A percentile compares a stretch with the other conserved stretches of the same genome.
Evolutionary conservation across 495 filamentous ascomycete genomes (phyloP).

Genomic region (Talaromyces wortmannii): DNA sequence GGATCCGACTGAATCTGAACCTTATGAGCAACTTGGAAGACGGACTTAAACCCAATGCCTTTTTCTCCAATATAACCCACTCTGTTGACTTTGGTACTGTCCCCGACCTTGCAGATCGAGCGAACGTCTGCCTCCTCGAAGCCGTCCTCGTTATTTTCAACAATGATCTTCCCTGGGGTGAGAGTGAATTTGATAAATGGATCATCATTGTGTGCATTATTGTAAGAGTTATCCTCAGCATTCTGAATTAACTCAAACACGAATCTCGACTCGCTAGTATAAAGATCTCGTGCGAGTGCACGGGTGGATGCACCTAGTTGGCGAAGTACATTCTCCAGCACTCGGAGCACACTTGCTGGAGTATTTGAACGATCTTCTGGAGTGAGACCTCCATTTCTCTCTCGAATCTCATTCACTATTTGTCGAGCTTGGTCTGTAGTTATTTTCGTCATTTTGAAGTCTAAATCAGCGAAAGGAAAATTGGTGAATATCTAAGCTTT

Average conservation of each 20-base stretch:
- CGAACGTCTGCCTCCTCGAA: conserved; percentile 24
- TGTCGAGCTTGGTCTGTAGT: not conserved
- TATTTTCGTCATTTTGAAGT: not conserved
- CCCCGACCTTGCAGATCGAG: conserved; percentile 25
- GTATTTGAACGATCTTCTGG: not conserved
- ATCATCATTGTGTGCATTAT: not conserved
- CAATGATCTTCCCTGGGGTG: conserved; percentile 16
- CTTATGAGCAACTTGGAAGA: conserved; percentile 32
- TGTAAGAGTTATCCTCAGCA: conserved; percentile 31
- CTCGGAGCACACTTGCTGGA: not conserved
- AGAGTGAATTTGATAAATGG: conserved; percentile 28
- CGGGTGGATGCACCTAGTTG: not conserved
- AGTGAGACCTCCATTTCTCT: not conserved
- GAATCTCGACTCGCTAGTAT: conserved; percentile 9
- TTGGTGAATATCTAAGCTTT: not conserved
- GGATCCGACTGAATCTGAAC: conserved; percentile 33
- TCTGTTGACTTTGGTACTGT: conserved; percentile 26
- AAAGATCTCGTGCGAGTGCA: not conserved
- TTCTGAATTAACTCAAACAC: conserved; percentile 38
- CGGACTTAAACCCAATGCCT: conserved; percentile 42
- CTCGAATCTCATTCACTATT: not conserved
- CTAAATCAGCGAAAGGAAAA: not conserved
- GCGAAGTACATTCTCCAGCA: not conserved
- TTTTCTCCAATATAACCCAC: conserved; percentile 38
- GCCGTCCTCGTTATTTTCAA: conserved; percentile 43